phyloP scores from a whole-genome alignment of 139 green algal species.

The Chlorella sp. region DNA sequence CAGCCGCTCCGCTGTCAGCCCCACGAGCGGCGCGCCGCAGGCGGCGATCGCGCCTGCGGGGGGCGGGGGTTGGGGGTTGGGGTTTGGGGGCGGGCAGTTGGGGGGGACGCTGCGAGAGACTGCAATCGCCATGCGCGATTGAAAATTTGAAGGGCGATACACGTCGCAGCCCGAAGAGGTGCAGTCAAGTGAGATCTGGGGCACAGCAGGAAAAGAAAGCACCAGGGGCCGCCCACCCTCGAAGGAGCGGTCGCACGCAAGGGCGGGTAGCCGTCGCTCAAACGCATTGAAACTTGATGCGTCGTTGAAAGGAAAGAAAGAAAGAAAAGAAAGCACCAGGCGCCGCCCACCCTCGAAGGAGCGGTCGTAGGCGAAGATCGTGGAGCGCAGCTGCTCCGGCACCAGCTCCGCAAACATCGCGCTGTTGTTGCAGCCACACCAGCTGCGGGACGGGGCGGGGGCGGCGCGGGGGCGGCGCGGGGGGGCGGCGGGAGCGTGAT shows the following conservation, averaged over 20 bases:
- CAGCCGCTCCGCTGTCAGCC: constrained; percentile 61
- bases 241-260: constrained; percentile 75
- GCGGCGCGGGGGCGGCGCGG: background rate
- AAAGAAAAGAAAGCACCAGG: background rate
- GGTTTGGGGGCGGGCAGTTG: background rate
- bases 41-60: constrained; percentile 61
- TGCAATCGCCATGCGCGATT: background rate
- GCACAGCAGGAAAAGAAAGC: background rate
- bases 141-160: background rate
- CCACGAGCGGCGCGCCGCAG: constrained; percentile 64
- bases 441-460: constrained; percentile 11
- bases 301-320: background rate
- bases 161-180: background rate
- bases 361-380: constrained; percentile 87
- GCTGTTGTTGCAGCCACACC: constrained; percentile 73
- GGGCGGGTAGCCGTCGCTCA: constrained; percentile 42
- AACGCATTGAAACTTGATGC: background rate
- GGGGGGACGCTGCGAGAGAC: background rate
- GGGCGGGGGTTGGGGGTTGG: constrained; percentile 60
- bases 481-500: background rate
- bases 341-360: constrained; percentile 49
- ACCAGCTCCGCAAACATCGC: constrained; percentile 90
- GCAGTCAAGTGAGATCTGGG: background rate
- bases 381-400: constrained; percentile 64
- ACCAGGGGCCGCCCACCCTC: background rate